phyloP scores from a whole-genome alignment of 2,329 filamentous ascomycete species.

The Parascedosporium putredinis region DNA sequence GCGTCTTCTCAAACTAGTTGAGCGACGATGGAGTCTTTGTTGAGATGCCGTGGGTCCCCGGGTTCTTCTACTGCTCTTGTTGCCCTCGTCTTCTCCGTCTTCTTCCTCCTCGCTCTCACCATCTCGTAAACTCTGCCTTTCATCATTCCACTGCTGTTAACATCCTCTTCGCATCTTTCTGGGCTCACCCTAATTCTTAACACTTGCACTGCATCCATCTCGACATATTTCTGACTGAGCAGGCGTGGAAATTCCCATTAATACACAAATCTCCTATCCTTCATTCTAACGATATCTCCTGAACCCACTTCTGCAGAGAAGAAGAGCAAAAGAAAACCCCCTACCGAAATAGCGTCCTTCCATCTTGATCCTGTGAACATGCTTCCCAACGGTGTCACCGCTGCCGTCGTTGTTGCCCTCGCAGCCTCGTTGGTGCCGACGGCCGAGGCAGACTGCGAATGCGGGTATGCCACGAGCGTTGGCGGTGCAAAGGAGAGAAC shows the following conservation, averaged over 20 bases:
- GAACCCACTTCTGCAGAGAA: no score
- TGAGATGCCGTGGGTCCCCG: not conserved
- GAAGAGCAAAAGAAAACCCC: no score
- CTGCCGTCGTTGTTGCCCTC: not conserved
- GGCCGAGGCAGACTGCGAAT: conserved; percentile 48
- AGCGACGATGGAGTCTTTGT: not conserved
- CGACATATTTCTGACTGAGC: not conserved
- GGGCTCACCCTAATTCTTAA: not conserved
- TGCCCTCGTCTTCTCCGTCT: not conserved
- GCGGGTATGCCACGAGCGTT: conserved; percentile 54
- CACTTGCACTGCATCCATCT: conserved; percentile 1
- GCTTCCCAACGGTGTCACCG: not conserved
- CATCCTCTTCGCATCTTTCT: not conserved
- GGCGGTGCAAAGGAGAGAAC: conserved; percentile 26
- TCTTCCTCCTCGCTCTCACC: conserved; percentile 1
- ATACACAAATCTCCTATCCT: no score
- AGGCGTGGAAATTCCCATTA: not conserved
- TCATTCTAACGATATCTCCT: no score
- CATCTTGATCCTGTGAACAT: not conserved
- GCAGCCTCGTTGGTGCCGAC: not conserved
- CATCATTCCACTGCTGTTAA: not conserved
- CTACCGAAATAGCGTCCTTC: not conserved
- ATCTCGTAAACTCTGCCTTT: not conserved
- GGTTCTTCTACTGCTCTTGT: no score
- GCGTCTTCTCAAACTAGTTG: no score